These are phyloP conservation scores for Epichloe typhina DNA, from an alignment of 2,329 filamentous ascomycete genomes.

Conservation along the genomic window DNA sequence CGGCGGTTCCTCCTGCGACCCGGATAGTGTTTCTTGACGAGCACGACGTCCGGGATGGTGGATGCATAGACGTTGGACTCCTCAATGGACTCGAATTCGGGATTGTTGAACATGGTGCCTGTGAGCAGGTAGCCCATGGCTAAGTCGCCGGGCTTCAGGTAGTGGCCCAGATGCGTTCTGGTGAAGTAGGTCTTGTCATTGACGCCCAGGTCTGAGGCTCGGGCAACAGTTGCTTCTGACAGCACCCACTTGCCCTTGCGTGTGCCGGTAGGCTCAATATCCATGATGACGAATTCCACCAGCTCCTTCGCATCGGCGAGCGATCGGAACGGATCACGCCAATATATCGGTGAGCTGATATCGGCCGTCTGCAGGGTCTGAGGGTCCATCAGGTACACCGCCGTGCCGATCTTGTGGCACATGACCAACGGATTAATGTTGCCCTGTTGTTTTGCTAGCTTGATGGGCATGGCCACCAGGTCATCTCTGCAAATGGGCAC, in stretches of 20 bases:
- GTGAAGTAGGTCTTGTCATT: slow-evolving; percentile 86
- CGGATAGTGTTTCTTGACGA: slow-evolving; percentile 95
- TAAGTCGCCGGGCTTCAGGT: slow-evolving; percentile 80
- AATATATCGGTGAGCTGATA: slow-evolving; percentile 71
- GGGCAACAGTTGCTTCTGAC: slow-evolving; percentile 77
- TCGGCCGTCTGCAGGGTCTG: slow-evolving; percentile 85
- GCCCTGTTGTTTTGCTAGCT: slow-evolving; percentile 72
- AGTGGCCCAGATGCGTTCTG: slow-evolving; percentile 74
- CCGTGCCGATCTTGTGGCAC: slow-evolving; percentile 79
- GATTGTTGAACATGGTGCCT: slow-evolving; percentile 86
- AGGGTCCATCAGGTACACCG: slow-evolving; percentile 80
- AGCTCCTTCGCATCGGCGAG: slow-evolving; percentile 76
- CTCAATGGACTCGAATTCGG: slow-evolving; percentile 72
- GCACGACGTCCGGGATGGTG: slow-evolving; percentile 77
- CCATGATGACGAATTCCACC: slow-evolving; percentile 87
- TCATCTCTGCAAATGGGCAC: slow-evolving; percentile 97
- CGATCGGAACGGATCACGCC: slow-evolving; percentile 75
- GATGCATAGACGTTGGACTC: slow-evolving; percentile 60
- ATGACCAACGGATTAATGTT: slow-evolving; percentile 81
- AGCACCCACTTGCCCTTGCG: slow-evolving; percentile 72
- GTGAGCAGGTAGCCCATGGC: slow-evolving; percentile 88
- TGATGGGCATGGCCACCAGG: slow-evolving; percentile 82
- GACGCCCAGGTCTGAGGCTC: slow-evolving; percentile 70
- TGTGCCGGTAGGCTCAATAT: slow-evolving; percentile 69
- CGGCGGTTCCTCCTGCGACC: slow-evolving; percentile 67